Conservation (phyloP, 768 basidiomycete genomes). For the Kwoniella bestiolae region DNA sequence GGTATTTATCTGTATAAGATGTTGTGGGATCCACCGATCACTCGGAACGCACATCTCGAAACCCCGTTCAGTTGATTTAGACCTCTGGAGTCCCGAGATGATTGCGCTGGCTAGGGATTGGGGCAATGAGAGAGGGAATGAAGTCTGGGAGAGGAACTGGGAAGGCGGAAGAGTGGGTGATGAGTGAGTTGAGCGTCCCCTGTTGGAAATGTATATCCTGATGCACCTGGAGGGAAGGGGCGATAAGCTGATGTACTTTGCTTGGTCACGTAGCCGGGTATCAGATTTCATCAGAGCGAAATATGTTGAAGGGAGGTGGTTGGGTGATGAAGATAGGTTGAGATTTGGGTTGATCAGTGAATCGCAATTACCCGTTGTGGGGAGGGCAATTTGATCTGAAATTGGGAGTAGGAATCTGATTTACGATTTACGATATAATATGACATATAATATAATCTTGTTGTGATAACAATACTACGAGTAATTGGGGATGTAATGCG, state of each 20-base stretch:
- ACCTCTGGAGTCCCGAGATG: conserved; percentile 52
- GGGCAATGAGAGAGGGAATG: conserved; percentile 53
- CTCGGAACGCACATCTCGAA: conserved; percentile 57
- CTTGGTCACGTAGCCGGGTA: conserved; percentile 28
- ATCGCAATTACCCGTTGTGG: not conserved
- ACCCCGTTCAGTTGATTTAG: conserved; percentile 53
- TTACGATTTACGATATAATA: not conserved
- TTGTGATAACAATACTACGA: not conserved
- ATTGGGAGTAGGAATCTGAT: too few relatives aligned
- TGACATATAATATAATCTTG: not conserved
- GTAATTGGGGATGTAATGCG: not conserved
- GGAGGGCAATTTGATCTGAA: conserved; percentile 15
- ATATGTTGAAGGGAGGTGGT: conserved; percentile 55
- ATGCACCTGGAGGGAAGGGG: too few relatives aligned
- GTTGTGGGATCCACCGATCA: conserved; percentile 52
- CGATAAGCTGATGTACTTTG: too few relatives aligned
- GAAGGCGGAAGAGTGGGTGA: conserved; percentile 36
- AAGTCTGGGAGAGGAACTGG: conserved; percentile 46
- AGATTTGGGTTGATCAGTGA: conserved; percentile 22
- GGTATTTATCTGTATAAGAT: conserved; percentile 55
- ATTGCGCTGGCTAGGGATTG: conserved; percentile 47
- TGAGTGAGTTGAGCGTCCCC: conserved; percentile 55
- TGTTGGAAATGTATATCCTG: not conserved
- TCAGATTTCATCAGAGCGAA: conserved; percentile 49
- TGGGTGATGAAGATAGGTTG: conserved; percentile 32